These are phyloP conservation scores for Trichomonascaceae sp. DNA, from an alignment of 1,139 yeast genomes.

Conservation along the genomic window DNA sequence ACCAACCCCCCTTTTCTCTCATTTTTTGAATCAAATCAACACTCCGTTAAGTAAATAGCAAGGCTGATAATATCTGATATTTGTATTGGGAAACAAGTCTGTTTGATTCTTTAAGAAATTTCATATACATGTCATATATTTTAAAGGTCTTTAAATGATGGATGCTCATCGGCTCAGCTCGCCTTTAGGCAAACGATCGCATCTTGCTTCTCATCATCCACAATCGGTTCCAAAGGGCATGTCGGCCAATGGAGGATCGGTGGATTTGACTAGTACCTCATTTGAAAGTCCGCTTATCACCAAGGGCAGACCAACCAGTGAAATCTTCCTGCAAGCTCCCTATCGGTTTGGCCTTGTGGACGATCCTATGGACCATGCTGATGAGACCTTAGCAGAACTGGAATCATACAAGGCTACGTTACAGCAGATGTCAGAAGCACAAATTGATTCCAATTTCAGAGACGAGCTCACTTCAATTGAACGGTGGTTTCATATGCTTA, in stretches of 20 bases:
- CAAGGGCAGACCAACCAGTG: constrained; percentile 26
- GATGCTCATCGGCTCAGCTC: constrained; percentile 6
- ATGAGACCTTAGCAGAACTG: constrained; percentile 33
- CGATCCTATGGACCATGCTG: constrained; percentile 23
- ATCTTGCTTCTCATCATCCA: constrained; percentile 3
- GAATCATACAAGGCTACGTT: constrained; percentile 30
- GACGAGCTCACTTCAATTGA: constrained; percentile 30
- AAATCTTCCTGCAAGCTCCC: constrained; percentile 24
- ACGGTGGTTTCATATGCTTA: constrained; percentile 35
- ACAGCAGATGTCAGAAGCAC: constrained; percentile 34
- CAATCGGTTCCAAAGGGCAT: neutral
- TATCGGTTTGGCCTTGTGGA: constrained; percentile 11
- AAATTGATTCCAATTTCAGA: constrained; percentile 26
- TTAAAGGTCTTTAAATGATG: neutral
- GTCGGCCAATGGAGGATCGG: constrained; percentile 2
- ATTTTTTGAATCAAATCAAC: neutral
- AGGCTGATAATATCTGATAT: neutral
- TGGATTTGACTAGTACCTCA: constrained; percentile 7
- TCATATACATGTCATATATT: neutral
- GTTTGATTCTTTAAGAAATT: neutral
- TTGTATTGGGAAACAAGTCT: neutral
- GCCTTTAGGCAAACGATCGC: constrained; percentile 8
- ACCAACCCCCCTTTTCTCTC: constrained; percentile 2
- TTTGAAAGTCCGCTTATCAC: constrained; percentile 24
- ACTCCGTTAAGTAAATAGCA: neutral